These are phyloP conservation scores for Xylaria digitata DNA, from an alignment of 2,329 filamentous ascomycete species.

Conservation along the genomic window DNA sequence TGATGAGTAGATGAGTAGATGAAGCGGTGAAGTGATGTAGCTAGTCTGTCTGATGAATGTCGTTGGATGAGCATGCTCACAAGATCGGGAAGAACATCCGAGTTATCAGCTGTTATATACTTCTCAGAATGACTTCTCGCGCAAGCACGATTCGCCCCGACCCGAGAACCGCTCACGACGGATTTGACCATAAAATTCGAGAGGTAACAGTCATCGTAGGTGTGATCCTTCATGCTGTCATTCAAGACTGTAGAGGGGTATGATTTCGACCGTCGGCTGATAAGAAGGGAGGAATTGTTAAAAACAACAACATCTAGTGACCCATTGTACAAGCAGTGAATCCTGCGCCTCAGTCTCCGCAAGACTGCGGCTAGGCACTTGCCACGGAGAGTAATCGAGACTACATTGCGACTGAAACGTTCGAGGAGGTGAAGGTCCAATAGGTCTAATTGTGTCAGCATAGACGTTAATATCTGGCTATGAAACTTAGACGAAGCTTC, in stretches of 20 bases:
- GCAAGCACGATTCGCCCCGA: constrained; percentile 19
- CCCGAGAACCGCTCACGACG: constrained; percentile 37
- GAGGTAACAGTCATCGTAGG: constrained; percentile 35
- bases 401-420: constrained; percentile 16
- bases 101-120: constrained; percentile 41
- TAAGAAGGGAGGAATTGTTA: constrained; percentile 16
- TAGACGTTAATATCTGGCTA: constrained; percentile 1
- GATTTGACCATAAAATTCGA: constrained; percentile 42
- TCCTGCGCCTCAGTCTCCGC: constrained; percentile 43
- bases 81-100: constrained; percentile 29
- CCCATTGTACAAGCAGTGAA: constrained; percentile 30
- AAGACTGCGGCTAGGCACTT: constrained; percentile 40
- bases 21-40: not conserved
- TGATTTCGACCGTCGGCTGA: constrained; percentile 29
- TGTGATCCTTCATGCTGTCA: constrained; percentile 36
- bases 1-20: constrained; percentile 1
- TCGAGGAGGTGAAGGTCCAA: not conserved
- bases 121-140: constrained; percentile 31
- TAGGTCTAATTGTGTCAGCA: constrained; percentile 15
- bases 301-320: constrained; percentile 25
- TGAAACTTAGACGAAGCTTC: not conserved
- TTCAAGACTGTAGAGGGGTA: constrained; percentile 31
- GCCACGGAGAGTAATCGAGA: constrained; percentile 20
- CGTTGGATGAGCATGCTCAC: constrained; percentile 21
- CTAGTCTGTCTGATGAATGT: constrained; percentile 9